These are phyloP conservation scores for Phascolomyces articulosus DNA, from an alignment of 371 early-diverging fungal genomes.

Conservation along the genomic window DNA sequence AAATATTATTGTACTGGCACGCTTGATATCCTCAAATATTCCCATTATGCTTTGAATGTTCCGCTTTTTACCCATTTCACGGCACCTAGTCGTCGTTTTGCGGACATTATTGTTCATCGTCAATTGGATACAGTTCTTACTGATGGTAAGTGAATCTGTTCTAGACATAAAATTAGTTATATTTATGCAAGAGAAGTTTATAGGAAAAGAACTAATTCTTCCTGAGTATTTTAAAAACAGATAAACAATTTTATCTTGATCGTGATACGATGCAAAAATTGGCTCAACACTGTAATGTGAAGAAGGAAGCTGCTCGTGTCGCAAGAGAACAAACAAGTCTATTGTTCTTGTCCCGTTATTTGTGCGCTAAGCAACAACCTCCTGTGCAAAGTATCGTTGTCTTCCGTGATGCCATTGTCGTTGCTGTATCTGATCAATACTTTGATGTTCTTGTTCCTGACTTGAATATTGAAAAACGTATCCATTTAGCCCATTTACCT, in stretches of 20 bases:
- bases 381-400: conserved; percentile 27
- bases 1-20: conserved; percentile 89
- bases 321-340: conserved; percentile 75
- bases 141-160: conserved; percentile 15
- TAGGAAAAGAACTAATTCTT: not conserved
- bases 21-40: conserved; percentile 61
- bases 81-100: conserved; percentile 93
- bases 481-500: conserved; percentile 49
- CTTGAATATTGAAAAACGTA: conserved; percentile 64
- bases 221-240: not conserved
- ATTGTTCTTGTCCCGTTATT: conserved; percentile 66
- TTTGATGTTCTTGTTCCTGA: conserved; percentile 67
- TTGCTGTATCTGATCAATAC: conserved; percentile 45
- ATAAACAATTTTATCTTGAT: conserved; percentile 46
- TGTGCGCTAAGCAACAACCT: conserved; percentile 31
- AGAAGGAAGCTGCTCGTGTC: conserved; percentile 69
- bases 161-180: too few species aligned
- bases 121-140: conserved; percentile 46
- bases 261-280: conserved; percentile 53
- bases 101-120: conserved; percentile 96
- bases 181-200: too few species aligned
- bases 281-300: conserved; percentile 75
- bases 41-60: conserved; percentile 79
- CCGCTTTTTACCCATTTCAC: conserved; percentile 90
- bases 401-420: conserved; percentile 44